These are phyloP conservation scores for Mycena rebaudengoi DNA, from an alignment of 768 basidiomycete genomes.

Conservation along the genomic window DNA sequence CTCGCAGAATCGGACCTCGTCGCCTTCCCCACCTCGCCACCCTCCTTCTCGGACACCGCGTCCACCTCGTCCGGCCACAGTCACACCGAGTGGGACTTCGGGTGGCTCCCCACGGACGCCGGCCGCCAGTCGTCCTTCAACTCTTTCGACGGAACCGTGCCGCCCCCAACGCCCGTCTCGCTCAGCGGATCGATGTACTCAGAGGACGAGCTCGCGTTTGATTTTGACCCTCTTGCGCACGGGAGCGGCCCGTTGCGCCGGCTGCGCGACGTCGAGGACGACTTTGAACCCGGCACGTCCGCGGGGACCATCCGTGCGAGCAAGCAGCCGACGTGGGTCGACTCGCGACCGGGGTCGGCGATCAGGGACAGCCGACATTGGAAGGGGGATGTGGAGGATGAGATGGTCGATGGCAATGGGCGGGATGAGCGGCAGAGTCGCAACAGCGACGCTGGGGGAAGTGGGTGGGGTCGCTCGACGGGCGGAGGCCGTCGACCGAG, in stretches of 20 bases:
- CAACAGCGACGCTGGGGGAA: slow-evolving; percentile 23
- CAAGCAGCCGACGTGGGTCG: background rate
- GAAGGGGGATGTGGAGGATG: slow-evolving; percentile 24
- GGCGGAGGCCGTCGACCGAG: slow-evolving; percentile 25
- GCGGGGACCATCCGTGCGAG: slow-evolving; percentile 51
- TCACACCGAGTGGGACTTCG: slow-evolving; percentile 17
- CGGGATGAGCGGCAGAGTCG: slow-evolving; percentile 32
- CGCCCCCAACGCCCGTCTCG: background rate
- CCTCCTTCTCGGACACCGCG: background rate
- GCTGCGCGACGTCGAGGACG: slow-evolving; percentile 24
- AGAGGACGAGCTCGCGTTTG: slow-evolving; percentile 23
- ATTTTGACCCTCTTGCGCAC: background rate
- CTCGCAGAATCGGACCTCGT: background rate
- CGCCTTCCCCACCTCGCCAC: slow-evolving; percentile 6
- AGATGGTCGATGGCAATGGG: slow-evolving; percentile 36
- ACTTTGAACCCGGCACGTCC: slow-evolving; percentile 55
- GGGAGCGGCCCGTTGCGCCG: slow-evolving; percentile 13
- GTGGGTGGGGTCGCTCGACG: slow-evolving; percentile 29
- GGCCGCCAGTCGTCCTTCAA: background rate
- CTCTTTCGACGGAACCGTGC: background rate
- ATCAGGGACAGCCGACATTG: slow-evolving; percentile 13
- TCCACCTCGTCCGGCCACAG: background rate
- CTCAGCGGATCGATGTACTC: slow-evolving; percentile 10
- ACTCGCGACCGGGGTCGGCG: background rate
- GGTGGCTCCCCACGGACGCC: slow-evolving; percentile 17